A percentile compares a stretch with the other conserved stretches of the same genome.
Evolutionary conservation across 1,284 basidiomycete genomes (phyloP).

Genomic region (Pseudozyma sp.): DNA sequence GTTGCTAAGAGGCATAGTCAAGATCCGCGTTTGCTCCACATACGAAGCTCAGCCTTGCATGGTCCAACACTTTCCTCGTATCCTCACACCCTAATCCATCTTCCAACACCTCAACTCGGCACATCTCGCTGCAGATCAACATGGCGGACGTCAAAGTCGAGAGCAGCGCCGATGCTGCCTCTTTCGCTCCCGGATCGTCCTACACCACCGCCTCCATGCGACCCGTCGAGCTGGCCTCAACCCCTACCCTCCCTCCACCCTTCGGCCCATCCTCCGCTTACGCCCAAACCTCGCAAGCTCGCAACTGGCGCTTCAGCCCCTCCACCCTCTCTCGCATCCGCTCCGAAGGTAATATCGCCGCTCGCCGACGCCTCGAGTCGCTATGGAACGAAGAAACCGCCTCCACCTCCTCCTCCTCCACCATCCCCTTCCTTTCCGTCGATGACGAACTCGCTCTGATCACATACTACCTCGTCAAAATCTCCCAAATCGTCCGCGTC

Average conservation of each 20-base stretch:
- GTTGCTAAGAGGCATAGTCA: background rate
- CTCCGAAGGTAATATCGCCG: slow-evolving; percentile 20
- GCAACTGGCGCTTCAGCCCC: slow-evolving; percentile 61
- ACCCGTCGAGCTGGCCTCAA: slow-evolving; percentile 22
- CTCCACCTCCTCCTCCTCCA: slow-evolving; percentile 8
- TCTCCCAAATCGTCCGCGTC: slow-evolving; percentile 83
- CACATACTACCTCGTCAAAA: slow-evolving; percentile 87
- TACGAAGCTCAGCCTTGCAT: background rate
- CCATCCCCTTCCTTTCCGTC: slow-evolving; percentile 77
- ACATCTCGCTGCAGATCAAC: background rate
- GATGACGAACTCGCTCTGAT: slow-evolving; percentile 89
- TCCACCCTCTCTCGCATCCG: slow-evolving; percentile 29
- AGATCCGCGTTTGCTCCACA: slow-evolving; percentile 1
- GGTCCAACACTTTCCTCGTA: background rate
- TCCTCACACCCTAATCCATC: background rate
- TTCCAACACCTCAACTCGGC: background rate
- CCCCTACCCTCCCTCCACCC: slow-evolving; percentile 33
- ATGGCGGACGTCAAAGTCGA: slow-evolving; percentile 15
- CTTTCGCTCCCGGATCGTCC: slow-evolving; percentile 3
- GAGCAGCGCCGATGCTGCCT: background rate
- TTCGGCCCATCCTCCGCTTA: slow-evolving; percentile 49
- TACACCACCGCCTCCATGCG: slow-evolving; percentile 33
- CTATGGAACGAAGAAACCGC: slow-evolving; percentile 36
- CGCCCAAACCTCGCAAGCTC: slow-evolving; percentile 60
- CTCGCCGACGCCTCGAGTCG: slow-evolving; percentile 18